A percentile compares a stretch with the other conserved stretches of the same genome.
phyloP scores from a whole-genome alignment of 2,329 filamentous ascomycete genomes.

The Botrytis elliptica region DNA sequence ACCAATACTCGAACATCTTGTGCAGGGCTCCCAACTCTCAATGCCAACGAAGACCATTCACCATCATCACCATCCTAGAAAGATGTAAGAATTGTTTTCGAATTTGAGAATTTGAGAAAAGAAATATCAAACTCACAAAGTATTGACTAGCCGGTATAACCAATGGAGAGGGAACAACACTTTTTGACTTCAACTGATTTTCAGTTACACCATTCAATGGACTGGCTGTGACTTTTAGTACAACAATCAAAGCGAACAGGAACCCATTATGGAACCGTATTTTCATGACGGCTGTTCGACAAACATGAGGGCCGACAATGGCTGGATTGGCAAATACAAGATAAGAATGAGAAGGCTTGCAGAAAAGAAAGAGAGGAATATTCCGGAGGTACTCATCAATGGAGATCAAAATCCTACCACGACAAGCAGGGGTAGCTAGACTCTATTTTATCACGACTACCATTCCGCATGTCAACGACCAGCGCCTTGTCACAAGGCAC shows the following conservation, averaged over 20 bases:
- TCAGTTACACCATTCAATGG: background rate
- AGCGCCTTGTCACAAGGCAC: background rate
- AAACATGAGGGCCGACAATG: conserved; percentile 17
- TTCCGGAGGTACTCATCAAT: background rate
- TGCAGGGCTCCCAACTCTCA: conserved; percentile 55
- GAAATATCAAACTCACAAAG: conserved; percentile 22
- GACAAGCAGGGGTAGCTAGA: background rate
- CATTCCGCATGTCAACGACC: background rate
- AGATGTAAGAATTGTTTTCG: conserved; percentile 31
- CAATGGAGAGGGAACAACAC: conserved; percentile 22
- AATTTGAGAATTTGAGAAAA: background rate
- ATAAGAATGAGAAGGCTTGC: background rate
- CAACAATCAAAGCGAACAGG: conserved; percentile 6
- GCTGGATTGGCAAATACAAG: background rate
- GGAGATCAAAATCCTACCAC: background rate
- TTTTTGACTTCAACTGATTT: background rate
- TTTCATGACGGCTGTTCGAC: conserved; percentile 17
- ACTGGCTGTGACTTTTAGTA: conserved; percentile 1
- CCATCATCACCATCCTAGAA: conserved; percentile 62
- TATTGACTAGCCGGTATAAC: conserved; percentile 30
- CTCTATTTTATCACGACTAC: background rate
- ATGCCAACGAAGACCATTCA: conserved; percentile 67
- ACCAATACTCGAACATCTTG: conserved; percentile 45
- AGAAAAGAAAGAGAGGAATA: background rate
- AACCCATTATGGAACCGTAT: conserved; percentile 13